A percentile compares a stretch with the other conserved stretches of the same genome.
Evolutionary conservation across 2,329 filamentous ascomycete genomes (phyloP).

Genomic region (Coniochaeta sp.): DNA sequence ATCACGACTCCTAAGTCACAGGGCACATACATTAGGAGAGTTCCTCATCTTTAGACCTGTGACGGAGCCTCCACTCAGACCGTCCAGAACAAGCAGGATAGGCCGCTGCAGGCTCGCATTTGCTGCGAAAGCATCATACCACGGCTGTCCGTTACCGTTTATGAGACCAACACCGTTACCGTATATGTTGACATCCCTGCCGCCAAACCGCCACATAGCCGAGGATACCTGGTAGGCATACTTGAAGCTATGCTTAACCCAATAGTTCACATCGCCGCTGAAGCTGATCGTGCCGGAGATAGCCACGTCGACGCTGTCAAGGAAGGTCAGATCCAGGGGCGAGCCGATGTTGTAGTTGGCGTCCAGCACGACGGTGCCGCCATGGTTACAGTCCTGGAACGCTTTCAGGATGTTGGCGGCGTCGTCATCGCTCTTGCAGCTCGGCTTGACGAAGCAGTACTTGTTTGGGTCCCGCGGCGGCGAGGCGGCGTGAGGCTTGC

Average conservation of each 20-base stretch:
- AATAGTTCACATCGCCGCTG: slow-evolving; percentile 58
- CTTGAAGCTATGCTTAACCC: slow-evolving; percentile 51
- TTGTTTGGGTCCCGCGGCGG: slow-evolving; percentile 12
- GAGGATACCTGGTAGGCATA: slow-evolving; percentile 60
- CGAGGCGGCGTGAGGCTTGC: slow-evolving; percentile 11
- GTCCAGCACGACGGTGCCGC: slow-evolving; percentile 50
- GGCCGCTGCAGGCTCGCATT: slow-evolving; percentile 51
- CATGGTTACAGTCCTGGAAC: slow-evolving; percentile 34
- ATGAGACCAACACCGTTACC: slow-evolving; percentile 37
- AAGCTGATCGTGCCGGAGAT: slow-evolving; percentile 40
- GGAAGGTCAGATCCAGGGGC: slow-evolving; percentile 53
- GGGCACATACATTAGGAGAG: slow-evolving; percentile 32
- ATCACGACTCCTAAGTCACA: not conserved
- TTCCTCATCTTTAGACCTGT: slow-evolving; percentile 50
- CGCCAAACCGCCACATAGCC: slow-evolving; percentile 60
- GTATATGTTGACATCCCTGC: slow-evolving; percentile 59
- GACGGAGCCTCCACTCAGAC: slow-evolving; percentile 46
- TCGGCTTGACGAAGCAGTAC: slow-evolving; percentile 18
- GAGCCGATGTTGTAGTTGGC: slow-evolving; percentile 53
- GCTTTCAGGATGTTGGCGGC: slow-evolving; percentile 5
- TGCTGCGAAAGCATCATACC: slow-evolving; percentile 55
- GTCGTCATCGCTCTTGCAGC: slow-evolving; percentile 7
- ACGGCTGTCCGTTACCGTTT: slow-evolving; percentile 56
- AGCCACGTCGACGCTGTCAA: slow-evolving; percentile 54
- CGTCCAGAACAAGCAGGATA: slow-evolving; percentile 52